Percentiles rank a stretch among this genome's conserved stretches.
Evolutionary conservation across 192 early-diverging fungal genomes (phyloP).

Genomic region (Dissophora globulifera): DNA sequence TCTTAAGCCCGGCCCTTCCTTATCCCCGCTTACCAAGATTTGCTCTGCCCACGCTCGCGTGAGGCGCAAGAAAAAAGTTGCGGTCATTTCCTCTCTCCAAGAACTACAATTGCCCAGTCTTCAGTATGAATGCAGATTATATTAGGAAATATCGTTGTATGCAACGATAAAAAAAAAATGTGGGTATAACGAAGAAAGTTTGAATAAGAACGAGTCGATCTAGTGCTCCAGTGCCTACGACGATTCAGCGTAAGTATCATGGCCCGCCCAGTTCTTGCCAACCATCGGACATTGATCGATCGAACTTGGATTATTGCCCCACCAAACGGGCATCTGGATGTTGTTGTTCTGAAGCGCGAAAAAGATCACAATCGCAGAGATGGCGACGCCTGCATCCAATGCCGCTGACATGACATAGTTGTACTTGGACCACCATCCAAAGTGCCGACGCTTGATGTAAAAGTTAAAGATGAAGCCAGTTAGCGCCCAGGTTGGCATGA

Average conservation of each 20-base stretch:
- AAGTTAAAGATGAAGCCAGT: constrained; percentile 78
- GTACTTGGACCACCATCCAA: constrained; percentile 72
- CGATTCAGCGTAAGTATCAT: constrained; percentile 59
- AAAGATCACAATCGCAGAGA: constrained; percentile 58
- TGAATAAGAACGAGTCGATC: too few species aligned
- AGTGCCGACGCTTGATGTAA: constrained; percentile 70
- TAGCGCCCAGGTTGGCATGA: constrained; percentile 58
- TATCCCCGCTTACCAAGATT: too few species aligned
- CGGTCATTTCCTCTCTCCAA: too few species aligned
- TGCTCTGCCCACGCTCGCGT: too few species aligned
- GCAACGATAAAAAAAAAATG: too few species aligned
- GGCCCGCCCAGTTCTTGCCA: constrained; percentile 57
- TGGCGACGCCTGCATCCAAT: constrained; percentile 58
- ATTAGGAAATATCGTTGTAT: too few species aligned
- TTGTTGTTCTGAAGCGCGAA: constrained; percentile 61
- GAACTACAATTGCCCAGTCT: too few species aligned
- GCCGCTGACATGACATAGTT: constrained; percentile 67
- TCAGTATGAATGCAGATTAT: too few species aligned
- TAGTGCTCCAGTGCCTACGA: too few species aligned
- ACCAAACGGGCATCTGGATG: constrained; percentile 62
- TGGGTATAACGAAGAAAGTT: too few species aligned
- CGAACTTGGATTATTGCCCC: constrained; percentile 60
- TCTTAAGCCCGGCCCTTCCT: too few species aligned
- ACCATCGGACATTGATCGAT: constrained; percentile 64
- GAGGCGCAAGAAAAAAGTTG: neutral